Conservation (phyloP, 2,329 filamentous ascomycete genomes). For the Fusarium pseudonygamai region DNA sequence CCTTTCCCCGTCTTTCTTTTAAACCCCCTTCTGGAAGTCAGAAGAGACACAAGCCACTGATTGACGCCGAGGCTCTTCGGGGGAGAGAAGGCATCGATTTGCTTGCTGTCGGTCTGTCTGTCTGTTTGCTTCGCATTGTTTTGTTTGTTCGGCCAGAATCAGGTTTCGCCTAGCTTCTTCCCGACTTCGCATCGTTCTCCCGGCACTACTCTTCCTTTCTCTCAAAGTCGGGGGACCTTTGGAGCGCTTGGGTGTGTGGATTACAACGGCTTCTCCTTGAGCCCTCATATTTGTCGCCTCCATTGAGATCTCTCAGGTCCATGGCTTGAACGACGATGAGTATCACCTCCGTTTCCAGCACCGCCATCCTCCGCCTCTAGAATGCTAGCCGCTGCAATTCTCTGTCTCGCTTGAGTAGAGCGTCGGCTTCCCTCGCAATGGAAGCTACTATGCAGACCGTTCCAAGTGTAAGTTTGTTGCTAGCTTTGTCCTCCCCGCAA, state of each 20-base stretch:
- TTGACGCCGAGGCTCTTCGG: constrained; percentile 20
- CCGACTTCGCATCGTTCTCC: constrained; percentile 27
- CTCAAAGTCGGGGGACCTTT: constrained; percentile 27
- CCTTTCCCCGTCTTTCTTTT: background rate
- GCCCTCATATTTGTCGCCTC: constrained; percentile 16
- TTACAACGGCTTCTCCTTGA: constrained; percentile 22
- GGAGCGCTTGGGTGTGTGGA: constrained; percentile 25
- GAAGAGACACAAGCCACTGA: constrained; percentile 25
- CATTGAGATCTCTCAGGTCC: constrained; percentile 30
- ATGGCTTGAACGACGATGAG: constrained; percentile 46
- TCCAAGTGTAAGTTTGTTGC: constrained; percentile 57
- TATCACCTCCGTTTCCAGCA: constrained; percentile 42
- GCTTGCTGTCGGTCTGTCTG: constrained; percentile 12
- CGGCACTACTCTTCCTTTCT: constrained; percentile 14
- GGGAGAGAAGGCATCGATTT: constrained; percentile 12
- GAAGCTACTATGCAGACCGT: constrained; percentile 63
- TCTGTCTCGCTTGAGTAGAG: constrained; percentile 51
- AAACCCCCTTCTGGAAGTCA: background rate
- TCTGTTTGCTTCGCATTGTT: constrained; percentile 19
- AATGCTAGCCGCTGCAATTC: constrained; percentile 48
- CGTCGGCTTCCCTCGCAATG: constrained; percentile 45
- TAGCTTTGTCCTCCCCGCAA: constrained; percentile 35
- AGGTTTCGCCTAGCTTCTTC: constrained; percentile 33
- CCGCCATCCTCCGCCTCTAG: constrained; percentile 44
- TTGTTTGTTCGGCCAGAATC: constrained; percentile 25